Evolutionary conservation across 805 yeast genomes (phyloP).

Genomic region (Candida lessepsii): DNA sequence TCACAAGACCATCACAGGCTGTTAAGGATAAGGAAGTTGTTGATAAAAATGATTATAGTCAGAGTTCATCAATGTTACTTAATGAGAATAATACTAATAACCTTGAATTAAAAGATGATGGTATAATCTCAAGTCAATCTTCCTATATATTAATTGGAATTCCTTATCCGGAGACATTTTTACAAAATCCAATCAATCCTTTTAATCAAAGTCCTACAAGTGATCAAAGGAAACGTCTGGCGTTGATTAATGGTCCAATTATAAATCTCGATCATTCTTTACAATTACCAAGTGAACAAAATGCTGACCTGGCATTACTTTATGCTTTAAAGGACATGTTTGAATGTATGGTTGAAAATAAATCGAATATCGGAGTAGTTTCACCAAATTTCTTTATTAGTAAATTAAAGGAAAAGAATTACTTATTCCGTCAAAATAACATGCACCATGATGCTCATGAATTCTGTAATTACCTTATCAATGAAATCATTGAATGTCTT

Average conservation of each 20-base stretch:
- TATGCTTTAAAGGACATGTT: slow-evolving; percentile 81
- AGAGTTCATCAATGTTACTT: slow-evolving; percentile 34
- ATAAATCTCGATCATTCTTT: slow-evolving; percentile 73
- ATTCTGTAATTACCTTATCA: slow-evolving; percentile 81
- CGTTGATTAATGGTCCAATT: slow-evolving; percentile 78
- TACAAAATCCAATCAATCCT: slow-evolving; percentile 36
- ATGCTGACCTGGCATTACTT: slow-evolving; percentile 30
- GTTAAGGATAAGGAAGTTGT: slow-evolving; percentile 8
- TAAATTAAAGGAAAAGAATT: slow-evolving; percentile 77
- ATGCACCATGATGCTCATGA: slow-evolving; percentile 99
- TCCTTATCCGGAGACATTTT: slow-evolving; percentile 38
- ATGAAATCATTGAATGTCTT: slow-evolving; percentile 61
- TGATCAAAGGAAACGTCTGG: slow-evolving; percentile 77
- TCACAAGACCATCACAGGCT: slow-evolving; percentile 34
- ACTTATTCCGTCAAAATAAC: slow-evolving; percentile 72
- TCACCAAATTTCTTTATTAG: slow-evolving; percentile 76
- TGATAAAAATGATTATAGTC: slow-evolving; percentile 27
- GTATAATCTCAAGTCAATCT: slow-evolving; percentile 25
- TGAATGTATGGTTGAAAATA: slow-evolving; percentile 76
- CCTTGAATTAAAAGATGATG: slow-evolving; percentile 18
- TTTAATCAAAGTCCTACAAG: slow-evolving; percentile 45
- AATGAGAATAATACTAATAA: slow-evolving; percentile 10
- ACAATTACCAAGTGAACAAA: slow-evolving; percentile 36
- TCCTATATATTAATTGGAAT: slow-evolving; percentile 40
- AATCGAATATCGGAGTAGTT: slow-evolving; percentile 72